Conservation (phyloP, 2,329 filamentous ascomycete species). For the Zalaria obscura region DNA sequence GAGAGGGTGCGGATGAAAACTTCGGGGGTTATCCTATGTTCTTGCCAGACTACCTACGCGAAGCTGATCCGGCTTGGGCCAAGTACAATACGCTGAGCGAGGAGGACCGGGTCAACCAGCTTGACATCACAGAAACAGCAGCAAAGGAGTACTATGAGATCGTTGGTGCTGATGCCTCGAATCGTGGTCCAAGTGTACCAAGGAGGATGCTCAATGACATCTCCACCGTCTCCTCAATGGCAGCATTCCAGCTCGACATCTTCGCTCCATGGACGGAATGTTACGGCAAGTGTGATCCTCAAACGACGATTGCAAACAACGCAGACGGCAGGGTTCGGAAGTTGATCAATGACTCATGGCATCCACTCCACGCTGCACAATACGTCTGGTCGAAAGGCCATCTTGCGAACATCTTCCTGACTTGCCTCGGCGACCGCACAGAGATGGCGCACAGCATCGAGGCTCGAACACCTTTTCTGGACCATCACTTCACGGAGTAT, state of each 20-base stretch:
- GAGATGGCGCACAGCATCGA: conserved; percentile 31
- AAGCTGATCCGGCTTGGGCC: conserved; percentile 26
- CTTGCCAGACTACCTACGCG: conserved; percentile 33
- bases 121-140: conserved; percentile 11
- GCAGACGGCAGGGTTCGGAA: conserved; percentile 16
- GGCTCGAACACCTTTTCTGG: conserved; percentile 26
- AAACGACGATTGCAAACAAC: conserved; percentile 19
- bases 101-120: conserved; percentile 8
- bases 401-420: conserved; percentile 25
- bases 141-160: conserved; percentile 13
- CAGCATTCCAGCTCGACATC: conserved; percentile 20
- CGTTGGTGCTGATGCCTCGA: conserved; percentile 14
- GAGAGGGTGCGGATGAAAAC: conserved; percentile 32
- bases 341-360: conserved; percentile 21
- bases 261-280: conserved; percentile 20
- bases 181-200: conserved; percentile 15
- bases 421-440: conserved; percentile 28
- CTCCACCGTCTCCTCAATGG: conserved; percentile 20
- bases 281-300: conserved; percentile 16
- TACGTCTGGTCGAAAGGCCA: conserved; percentile 24
- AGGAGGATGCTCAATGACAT: conserved; percentile 26
- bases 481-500: conserved; percentile 25
- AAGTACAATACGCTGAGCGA: conserved; percentile 12
- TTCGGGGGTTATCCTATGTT: conserved; percentile 39
- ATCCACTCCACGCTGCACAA: conserved; percentile 25